Percentiles rank a stretch among this genome's conserved stretches.
Evolutionary conservation across 2,329 filamentous ascomycete species (phyloP).

Genomic region (Alternaria infectoria): DNA sequence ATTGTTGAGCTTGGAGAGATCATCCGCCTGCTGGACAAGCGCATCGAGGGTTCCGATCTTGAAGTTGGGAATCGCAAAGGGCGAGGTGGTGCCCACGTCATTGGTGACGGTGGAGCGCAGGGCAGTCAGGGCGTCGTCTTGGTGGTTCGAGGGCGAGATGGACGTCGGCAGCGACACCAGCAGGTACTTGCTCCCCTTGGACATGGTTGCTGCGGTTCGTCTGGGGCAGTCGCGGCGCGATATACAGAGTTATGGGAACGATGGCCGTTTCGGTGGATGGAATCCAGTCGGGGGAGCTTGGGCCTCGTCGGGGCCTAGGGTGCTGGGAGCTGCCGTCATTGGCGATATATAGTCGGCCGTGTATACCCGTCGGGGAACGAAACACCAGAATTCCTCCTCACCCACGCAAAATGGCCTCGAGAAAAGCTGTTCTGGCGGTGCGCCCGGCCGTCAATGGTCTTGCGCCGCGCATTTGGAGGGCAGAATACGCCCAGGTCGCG

Average conservation of each 20-base stretch:
- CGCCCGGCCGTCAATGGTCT: slow-evolving; percentile 35
- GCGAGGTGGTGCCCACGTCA: slow-evolving; percentile 76
- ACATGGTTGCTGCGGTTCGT: slow-evolving; percentile 44
- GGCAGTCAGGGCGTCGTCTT: slow-evolving; percentile 79
- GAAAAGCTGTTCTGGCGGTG: slow-evolving; percentile 30
- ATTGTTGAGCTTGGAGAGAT: slow-evolving; percentile 84
- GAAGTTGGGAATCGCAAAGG: slow-evolving; percentile 88
- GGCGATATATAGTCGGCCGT: slow-evolving; percentile 25
- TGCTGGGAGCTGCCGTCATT: slow-evolving; percentile 24
- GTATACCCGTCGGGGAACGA: slow-evolving; percentile 16
- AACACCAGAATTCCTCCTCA: slow-evolving; percentile 11
- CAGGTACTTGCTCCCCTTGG: slow-evolving; percentile 70
- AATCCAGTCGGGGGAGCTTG: slow-evolving; percentile 24
- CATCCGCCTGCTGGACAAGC: slow-evolving; percentile 94
- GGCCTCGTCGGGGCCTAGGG: slow-evolving; percentile 13
- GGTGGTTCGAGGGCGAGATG: slow-evolving; percentile 80
- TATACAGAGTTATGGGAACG: slow-evolving; percentile 23
- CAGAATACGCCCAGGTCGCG: slow-evolving; percentile 17
- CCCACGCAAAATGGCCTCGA: slow-evolving; percentile 38
- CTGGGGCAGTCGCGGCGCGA: slow-evolving; percentile 19
- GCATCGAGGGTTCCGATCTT: slow-evolving; percentile 97
- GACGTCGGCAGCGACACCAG: slow-evolving; percentile 89
- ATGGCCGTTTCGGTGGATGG: slow-evolving; percentile 26
- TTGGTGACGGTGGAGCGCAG: slow-evolving; percentile 73
- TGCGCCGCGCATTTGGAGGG: slow-evolving; percentile 18